Conservation (phyloP, 306 rosid genomes). For the Luffa acutangula region DNA sequence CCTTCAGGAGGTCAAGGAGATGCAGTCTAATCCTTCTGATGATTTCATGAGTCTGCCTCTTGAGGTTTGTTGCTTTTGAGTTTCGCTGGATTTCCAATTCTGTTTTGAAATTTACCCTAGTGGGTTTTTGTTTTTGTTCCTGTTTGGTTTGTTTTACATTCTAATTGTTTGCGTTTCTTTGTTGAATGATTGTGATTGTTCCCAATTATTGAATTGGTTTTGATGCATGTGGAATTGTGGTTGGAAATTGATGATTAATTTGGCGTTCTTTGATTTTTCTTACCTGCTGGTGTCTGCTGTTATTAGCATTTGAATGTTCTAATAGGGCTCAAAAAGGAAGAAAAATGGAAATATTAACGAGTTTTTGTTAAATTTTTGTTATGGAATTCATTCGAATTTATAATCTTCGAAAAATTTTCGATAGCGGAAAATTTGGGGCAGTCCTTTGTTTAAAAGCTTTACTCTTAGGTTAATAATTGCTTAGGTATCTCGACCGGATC, state of each 20-base stretch:
- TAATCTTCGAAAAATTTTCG: background rate
- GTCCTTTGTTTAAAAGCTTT: background rate
- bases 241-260: background rate
- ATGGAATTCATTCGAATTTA: background rate
- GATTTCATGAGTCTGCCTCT: slow-evolving; percentile 96
- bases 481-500: background rate
- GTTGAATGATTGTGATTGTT: background rate
- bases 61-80: slow-evolving; percentile 36
- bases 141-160: background rate
- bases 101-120: background rate
- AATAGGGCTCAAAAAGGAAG: background rate
- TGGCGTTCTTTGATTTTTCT: background rate
- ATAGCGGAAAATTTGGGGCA: background rate
- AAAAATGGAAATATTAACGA: background rate
- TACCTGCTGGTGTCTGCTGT: background rate
- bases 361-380: background rate
- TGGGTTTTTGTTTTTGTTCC: background rate
- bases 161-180: background rate
- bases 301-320: background rate
- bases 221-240: background rate
- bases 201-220: background rate
- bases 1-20: slow-evolving; percentile 87
- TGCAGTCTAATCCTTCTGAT: slow-evolving; percentile 87
- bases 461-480: background rate
- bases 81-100: background rate